Evolutionary conservation across 345 rosid genomes (phyloP).

Genomic region (Lepidium sativum): DNA sequence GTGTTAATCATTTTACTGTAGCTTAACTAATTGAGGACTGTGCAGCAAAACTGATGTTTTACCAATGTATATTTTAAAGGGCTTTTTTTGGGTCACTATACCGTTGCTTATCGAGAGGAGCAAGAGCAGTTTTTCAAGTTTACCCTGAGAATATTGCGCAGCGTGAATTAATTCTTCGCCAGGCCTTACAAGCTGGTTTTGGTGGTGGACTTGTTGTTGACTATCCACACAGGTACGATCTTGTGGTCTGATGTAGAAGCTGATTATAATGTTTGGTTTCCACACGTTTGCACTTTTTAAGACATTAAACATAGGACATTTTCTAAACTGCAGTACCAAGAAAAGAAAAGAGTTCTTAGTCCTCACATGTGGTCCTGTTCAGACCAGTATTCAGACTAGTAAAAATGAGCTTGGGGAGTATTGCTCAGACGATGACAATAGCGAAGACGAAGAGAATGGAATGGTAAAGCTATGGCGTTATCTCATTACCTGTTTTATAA

Average conservation of each 20-base stretch:
- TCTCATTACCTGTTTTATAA: background rate
- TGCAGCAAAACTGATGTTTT: background rate
- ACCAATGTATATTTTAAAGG: slow-evolving; percentile 27
- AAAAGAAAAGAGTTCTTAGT: slow-evolving; percentile 81
- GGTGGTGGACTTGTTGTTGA: slow-evolving; percentile 91
- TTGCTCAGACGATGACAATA: slow-evolving; percentile 55
- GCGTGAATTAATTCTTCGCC: slow-evolving; percentile 69
- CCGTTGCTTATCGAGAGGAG: slow-evolving; percentile 78
- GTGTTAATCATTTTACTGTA: slow-evolving; percentile 12
- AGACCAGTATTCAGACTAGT: slow-evolving; percentile 29
- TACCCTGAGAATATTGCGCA: slow-evolving; percentile 82
- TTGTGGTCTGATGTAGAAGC: background rate
- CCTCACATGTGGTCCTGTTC: slow-evolving; percentile 67
- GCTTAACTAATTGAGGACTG: background rate
- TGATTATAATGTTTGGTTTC: background rate
- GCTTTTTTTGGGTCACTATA: slow-evolving; percentile 87
- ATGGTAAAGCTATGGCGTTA: slow-evolving; percentile 31
- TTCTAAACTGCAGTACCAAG: slow-evolving; percentile 43
- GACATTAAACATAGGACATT: background rate
- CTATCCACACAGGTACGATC: slow-evolving; percentile 75
- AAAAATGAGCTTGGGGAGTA: slow-evolving; percentile 40
- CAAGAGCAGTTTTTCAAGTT: slow-evolving; percentile 84
- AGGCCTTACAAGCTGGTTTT: slow-evolving; percentile 87
- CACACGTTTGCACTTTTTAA: background rate
- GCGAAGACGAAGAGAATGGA: slow-evolving; percentile 56